Evolutionary conservation across 2,329 filamentous ascomycete species (phyloP), one percentile per base, ranked within the genome.

Genomic region (Aspergillus viridinutans): DNA sequence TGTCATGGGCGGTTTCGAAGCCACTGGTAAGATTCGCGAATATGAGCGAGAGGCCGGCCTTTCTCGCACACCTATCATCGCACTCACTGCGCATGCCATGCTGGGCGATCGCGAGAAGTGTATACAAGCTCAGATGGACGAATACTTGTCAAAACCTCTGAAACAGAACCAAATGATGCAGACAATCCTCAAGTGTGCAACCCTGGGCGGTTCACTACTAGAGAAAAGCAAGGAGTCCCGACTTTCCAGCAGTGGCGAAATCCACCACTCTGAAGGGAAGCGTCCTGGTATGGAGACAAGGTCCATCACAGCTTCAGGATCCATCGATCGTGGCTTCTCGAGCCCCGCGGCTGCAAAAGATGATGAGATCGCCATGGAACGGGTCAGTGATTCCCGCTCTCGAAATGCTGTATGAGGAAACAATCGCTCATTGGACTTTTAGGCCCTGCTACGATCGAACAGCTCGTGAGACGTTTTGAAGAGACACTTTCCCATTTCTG

Each of bases 1-100:
- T n/a, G 90, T 97, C 68, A 97, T 97, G 92, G 94, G 94, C 71
- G 94, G 94, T 48, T 97, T 99, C 71, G 94, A 99, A 76, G 92
- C 94, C 14, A 99, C 94, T 4, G 90, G 87, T 64, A 96, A 96
- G 80, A 99, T 99, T 64, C 86, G 94, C 68, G 92, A 97, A 73
- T 97, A 93, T 74, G 94, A 99, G 74, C 86, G 88, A 58, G 89
- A 87, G 62, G 85, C 90, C 64, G 88, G 87, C 55, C 83, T 90
- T 35, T 86, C 90, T 57, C 85, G 93, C 53, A 96, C 93, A 10
- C 94, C 94, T 14, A 97, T 99, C 69, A 96, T 99, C 67, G 94
- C 94, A 2, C 83, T 99, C 48, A 99, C 94, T 12, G 94, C 94
- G 1, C 94, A 99, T 76, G 94, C 94, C 66, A 99, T 99, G 94